Evolutionary conservation across 345 rosid species (phyloP).

Genomic region (Moricandia arvensis): DNA sequence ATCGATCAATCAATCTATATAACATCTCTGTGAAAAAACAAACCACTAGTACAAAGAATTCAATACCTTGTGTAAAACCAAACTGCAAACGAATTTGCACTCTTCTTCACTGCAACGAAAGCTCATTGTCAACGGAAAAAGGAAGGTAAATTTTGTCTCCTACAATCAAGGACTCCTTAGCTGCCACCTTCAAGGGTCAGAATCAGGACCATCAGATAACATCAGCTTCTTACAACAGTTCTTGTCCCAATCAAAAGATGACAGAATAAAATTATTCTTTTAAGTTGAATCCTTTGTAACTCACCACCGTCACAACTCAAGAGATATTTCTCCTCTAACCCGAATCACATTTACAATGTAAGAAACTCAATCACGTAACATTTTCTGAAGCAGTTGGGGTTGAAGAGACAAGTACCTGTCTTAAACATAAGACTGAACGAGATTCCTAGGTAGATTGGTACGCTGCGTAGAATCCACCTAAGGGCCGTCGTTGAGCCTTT

Average conservation of each 20-base stretch:
- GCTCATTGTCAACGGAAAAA: too few species aligned
- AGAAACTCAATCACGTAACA: background rate
- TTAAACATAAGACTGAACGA: slow-evolving; percentile 78
- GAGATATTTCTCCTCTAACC: slow-evolving; percentile 62
- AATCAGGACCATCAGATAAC: slow-evolving; percentile 12
- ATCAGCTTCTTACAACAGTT: background rate
- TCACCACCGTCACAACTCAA: slow-evolving; percentile 31
- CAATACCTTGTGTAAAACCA: slow-evolving; percentile 67
- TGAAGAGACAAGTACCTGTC: slow-evolving; percentile 55
- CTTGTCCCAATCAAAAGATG: background rate
- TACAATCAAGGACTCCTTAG: slow-evolving; percentile 61
- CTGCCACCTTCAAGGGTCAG: slow-evolving; percentile 54
- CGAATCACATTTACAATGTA: slow-evolving; percentile 15
- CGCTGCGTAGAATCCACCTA: too few species aligned
- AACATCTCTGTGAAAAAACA: background rate
- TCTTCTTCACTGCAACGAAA: slow-evolving; percentile 53
- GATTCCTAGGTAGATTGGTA: slow-evolving; percentile 44
- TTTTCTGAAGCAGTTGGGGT: background rate
- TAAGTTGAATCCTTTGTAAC: slow-evolving; percentile 41
- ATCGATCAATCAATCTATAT: background rate
- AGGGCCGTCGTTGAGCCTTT: slow-evolving; percentile 2
- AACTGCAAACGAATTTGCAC: slow-evolving; percentile 54
- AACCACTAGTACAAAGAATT: background rate
- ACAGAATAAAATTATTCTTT: slow-evolving; percentile 49
- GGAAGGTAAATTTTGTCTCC: slow-evolving; percentile 86